Evolutionary conservation across 257 asterid genomes (phyloP), one percentile per base, ranked within the genome.

Genomic region (Lavandula angustifolia): DNA sequence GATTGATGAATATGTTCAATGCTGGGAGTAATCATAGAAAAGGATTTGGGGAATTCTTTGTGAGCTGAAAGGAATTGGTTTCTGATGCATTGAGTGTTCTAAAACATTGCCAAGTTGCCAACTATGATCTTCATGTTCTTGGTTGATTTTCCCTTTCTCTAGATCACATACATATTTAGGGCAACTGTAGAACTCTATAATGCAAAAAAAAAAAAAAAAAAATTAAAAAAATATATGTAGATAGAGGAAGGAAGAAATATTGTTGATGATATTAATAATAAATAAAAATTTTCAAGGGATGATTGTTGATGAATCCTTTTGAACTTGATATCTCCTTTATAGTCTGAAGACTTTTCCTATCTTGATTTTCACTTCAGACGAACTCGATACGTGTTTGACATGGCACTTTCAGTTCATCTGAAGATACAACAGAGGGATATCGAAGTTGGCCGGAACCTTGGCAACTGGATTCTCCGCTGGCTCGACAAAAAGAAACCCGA

Each of bases 371-470:
- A 60, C 74, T 70, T 56, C 91, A 92, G 99, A 66, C 94, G 90
- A 64, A 92, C 92, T 46, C 78, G 99, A 12, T 71, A 57, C 73
- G 80, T 76, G 62, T 92, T 92, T 75, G 92, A 87, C 43, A 33
- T 76, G 68, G 97, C 94, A 27, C 83, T 92, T 80, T 85, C 8
- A 60, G 84, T 85, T 70, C 96, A 92, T 68, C 81, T 38, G 64
- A 85, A 62, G 75, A 64, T 92, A 74, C 99, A 89, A 69, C 88
- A 82, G 63, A 87, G 92, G 71, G 97, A 92, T 60, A 81, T 89
- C 61, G 95, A 89, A 78, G 96, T 84, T 60, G 99, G 99, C 50
- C 82, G 89, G 59, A 89, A 80, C 77, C 70, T 92, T 38, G 97
- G 99, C 11, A 92, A 85, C 74, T 50, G 94, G 88, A 80, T 92